phyloP scores from a whole-genome alignment of 495 filamentous ascomycete species.

The Recurvomyces mirabilis region DNA sequence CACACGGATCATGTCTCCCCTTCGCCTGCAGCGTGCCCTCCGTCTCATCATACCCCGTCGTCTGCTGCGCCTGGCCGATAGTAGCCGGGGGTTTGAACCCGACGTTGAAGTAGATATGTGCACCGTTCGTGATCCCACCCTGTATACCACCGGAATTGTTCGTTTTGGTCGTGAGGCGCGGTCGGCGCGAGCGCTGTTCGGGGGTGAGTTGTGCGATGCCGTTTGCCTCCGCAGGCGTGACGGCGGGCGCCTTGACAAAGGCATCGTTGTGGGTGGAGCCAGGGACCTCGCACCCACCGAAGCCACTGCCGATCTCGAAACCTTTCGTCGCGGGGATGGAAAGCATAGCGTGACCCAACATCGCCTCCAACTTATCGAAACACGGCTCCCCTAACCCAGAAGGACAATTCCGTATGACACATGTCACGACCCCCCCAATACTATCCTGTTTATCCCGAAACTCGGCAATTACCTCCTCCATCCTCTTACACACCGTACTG shows the following conservation, averaged over 20 bases:
- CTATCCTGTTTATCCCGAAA: conserved; percentile 77
- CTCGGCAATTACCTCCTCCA: conserved; percentile 69
- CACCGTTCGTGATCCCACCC: conserved; percentile 92
- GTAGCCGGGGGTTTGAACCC: conserved; percentile 95
- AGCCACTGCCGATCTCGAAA: conserved; percentile 93
- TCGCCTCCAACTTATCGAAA: conserved; percentile 94
- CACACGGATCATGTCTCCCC: conserved; percentile 91
- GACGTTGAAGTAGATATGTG: conserved; percentile 87
- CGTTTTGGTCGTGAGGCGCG: conserved; percentile 70
- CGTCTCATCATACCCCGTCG: conserved; percentile 60
- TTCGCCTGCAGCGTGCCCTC: conserved; percentile 82
- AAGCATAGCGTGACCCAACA: conserved; percentile 91
- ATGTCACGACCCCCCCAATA: conserved; percentile 93
- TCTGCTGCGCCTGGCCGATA: conserved; percentile 83
- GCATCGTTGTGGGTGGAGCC: conserved; percentile 91
- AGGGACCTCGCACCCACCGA: conserved; percentile 75
- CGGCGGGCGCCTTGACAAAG: conserved; percentile 51
- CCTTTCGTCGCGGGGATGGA: conserved; percentile 94
- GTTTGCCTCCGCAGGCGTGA: conserved; percentile 18
- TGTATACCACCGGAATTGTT: conserved; percentile 97
- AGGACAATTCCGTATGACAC: conserved; percentile 85
- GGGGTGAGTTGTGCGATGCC: too few relatives aligned
- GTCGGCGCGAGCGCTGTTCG: conserved; percentile 16
- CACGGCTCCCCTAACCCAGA: conserved; percentile 84
- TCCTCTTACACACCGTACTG: conserved; percentile 47